Evolutionary conservation across 208 protist genomes (phyloP).

Genomic region (Leptomonas seymouri): DNA sequence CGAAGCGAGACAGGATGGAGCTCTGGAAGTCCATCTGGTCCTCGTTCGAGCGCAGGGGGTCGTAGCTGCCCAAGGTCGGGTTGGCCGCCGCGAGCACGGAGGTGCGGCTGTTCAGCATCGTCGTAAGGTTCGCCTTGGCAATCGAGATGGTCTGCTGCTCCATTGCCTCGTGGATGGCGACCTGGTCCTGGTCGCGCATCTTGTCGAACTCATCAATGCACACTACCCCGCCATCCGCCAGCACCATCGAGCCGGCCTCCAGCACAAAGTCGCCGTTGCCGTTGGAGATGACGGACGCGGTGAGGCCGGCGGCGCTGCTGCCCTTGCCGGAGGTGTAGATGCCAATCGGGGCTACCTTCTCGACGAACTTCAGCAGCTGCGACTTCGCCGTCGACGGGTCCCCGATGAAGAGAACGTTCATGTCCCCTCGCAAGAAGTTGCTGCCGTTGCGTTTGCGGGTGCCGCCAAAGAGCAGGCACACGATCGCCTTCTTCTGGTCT

Average conservation of each 20-base stretch:
- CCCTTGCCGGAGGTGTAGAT: constrained; percentile 99
- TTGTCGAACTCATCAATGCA: constrained; percentile 99
- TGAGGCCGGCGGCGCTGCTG: constrained; percentile 98
- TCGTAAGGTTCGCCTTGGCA: constrained; percentile 99
- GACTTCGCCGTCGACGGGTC: constrained; percentile 99
- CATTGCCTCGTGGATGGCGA: constrained; percentile 99
- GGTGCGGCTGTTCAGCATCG: constrained; percentile 99
- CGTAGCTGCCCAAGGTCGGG: constrained; percentile 96
- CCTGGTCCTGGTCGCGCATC: constrained; percentile 98
- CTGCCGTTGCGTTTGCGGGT: constrained; percentile 97
- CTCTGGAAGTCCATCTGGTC: constrained; percentile 97
- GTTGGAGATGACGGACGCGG: constrained; percentile 95
- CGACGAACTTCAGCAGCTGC: constrained; percentile 99
- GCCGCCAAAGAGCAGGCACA: constrained; percentile 98
- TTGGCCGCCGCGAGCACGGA: constrained; percentile 99
- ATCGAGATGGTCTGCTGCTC: constrained; percentile 99
- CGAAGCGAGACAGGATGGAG: constrained; percentile 99
- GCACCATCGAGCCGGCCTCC: constrained; percentile 99
- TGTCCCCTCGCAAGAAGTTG: constrained; percentile 98
- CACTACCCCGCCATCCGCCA: constrained; percentile 99
- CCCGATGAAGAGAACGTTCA: constrained; percentile 99
- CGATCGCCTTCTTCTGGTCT: constrained; percentile 97
- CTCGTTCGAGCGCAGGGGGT: constrained; percentile 88
- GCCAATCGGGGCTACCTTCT: constrained; percentile 96
- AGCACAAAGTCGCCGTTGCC: constrained; percentile 98